A percentile compares a stretch with the other conserved stretches of the same genome.
These are phyloP conservation scores for Silybum marianum DNA, from an alignment of 129 eudicot genomes.

Conservation along the genomic window DNA sequence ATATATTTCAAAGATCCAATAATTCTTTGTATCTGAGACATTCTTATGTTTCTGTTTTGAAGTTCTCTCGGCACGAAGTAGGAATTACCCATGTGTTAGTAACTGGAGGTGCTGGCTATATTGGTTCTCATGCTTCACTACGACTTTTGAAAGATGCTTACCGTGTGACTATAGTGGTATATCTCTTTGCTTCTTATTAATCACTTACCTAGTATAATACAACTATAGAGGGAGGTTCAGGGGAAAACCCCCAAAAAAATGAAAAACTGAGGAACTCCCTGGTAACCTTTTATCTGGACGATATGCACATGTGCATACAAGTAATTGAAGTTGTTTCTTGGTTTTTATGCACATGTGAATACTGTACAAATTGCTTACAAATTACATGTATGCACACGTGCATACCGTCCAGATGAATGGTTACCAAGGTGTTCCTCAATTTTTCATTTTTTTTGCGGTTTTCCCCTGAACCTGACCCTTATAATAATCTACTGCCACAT, in stretches of 20 bases:
- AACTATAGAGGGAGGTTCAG: neutral
- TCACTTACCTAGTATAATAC: neutral
- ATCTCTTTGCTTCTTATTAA: neutral
- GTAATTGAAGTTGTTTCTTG: no score
- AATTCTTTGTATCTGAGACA: neutral
- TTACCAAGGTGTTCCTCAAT: no score
- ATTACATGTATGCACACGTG: no score
- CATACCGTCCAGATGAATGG: no score
- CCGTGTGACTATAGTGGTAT: slow-evolving; percentile 91
- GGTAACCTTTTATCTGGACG: no score
- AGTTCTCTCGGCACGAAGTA: slow-evolving; percentile 70
- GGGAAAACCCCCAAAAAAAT: no score
- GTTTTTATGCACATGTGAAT: no score
- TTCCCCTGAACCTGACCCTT: neutral
- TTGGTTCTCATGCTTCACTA: slow-evolving; percentile 87
- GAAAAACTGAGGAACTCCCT: no score
- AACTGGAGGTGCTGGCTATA: slow-evolving; percentile 95
- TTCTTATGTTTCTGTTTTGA: slow-evolving; percentile 13
- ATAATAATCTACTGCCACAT: neutral
- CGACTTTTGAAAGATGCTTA: slow-evolving; percentile 71
- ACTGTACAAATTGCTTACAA: no score
- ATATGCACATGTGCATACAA: no score
- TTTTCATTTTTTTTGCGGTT: no score
- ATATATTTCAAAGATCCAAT: no score
- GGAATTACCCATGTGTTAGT: slow-evolving; percentile 85